A percentile compares a stretch with the other conserved stretches of the same genome.
These are phyloP conservation scores for Cinnamomum chago DNA, from an alignment of 164 flowering plant species.

Conservation along the genomic window DNA sequence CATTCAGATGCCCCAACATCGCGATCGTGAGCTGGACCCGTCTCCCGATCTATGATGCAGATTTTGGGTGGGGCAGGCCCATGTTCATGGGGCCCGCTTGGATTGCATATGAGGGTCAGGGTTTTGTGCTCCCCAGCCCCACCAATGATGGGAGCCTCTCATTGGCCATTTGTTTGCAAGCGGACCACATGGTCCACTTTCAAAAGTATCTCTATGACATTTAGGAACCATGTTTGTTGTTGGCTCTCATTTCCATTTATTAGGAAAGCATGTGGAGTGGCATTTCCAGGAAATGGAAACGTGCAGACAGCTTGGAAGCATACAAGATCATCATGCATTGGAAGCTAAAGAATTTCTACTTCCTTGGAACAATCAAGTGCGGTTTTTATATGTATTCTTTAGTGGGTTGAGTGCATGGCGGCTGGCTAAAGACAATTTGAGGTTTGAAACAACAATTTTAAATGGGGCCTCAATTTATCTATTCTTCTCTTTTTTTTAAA, in stretches of 20 bases:
- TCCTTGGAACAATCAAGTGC: too few relatives aligned
- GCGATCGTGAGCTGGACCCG: slow-evolving; percentile 32
- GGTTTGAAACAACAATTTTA: too few relatives aligned
- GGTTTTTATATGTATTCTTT: too few relatives aligned
- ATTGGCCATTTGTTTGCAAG: slow-evolving; percentile 30
- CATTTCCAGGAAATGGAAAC: too few relatives aligned
- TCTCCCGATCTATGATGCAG: slow-evolving; percentile 22
- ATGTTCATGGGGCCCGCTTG: slow-evolving; percentile 37
- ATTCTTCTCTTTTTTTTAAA: too few relatives aligned
- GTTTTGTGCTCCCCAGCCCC: slow-evolving; percentile 28
- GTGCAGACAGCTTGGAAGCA: too few relatives aligned
- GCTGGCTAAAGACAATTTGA: too few relatives aligned
- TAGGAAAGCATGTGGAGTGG: too few relatives aligned
- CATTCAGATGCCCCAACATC: slow-evolving; percentile 38
- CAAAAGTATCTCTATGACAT: slow-evolving; percentile 29
- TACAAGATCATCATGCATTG: too few relatives aligned
- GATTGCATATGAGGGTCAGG: slow-evolving; percentile 30
- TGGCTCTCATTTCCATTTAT: not conserved
- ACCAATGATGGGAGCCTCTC: slow-evolving; percentile 35
- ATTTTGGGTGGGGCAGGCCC: slow-evolving; percentile 57
- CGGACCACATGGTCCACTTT: slow-evolving; percentile 33
- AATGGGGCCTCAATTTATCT: too few relatives aligned
- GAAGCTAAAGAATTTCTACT: too few relatives aligned
- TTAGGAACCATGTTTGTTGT: not conserved
- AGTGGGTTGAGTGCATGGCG: too few relatives aligned